Percentiles rank a stretch among this genome's conserved stretches.
Evolutionary conservation across 2,329 filamentous ascomycete genomes (phyloP).

Genomic region (Colletotrichum sp.): DNA sequence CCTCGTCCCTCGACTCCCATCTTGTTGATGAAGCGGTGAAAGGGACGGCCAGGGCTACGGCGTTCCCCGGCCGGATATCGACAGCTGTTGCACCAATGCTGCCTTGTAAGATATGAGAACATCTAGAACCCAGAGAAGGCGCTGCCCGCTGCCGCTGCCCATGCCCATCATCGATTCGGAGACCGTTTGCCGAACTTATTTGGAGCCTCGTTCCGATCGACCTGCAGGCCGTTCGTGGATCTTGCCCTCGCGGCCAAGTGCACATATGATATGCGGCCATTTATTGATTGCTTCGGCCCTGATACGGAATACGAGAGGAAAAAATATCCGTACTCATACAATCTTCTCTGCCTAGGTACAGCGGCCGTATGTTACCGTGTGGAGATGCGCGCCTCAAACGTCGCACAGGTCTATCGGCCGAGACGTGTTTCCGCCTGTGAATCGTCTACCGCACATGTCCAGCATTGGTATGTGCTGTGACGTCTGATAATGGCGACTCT

Average conservation of each 20-base stretch:
- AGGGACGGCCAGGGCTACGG: background rate
- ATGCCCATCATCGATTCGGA: background rate
- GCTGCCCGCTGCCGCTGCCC: background rate
- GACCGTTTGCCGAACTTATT: background rate
- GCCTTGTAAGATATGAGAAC: background rate
- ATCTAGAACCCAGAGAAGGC: background rate
- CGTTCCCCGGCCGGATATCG: conserved; percentile 1
- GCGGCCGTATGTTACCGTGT: conserved; percentile 15
- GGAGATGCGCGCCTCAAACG: conserved; percentile 5
- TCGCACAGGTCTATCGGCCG: conserved; percentile 18
- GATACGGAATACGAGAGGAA: background rate
- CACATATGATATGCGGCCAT: background rate
- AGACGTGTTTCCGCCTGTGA: conserved; percentile 10
- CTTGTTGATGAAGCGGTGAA: conserved; percentile 17
- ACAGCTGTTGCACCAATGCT: background rate
- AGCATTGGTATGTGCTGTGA: conserved; percentile 7
- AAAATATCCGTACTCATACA: background rate
- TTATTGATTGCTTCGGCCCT: background rate
- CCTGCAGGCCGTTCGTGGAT: background rate
- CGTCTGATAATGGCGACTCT: conserved; percentile 16
- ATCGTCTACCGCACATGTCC: background rate
- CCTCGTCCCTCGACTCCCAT: background rate
- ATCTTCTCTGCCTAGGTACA: background rate
- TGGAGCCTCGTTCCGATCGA: background rate
- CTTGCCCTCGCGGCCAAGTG: background rate